Evolutionary conservation across 495 filamentous ascomycete species (phyloP).

Genomic region (Aspergillus coremiiformis): DNA sequence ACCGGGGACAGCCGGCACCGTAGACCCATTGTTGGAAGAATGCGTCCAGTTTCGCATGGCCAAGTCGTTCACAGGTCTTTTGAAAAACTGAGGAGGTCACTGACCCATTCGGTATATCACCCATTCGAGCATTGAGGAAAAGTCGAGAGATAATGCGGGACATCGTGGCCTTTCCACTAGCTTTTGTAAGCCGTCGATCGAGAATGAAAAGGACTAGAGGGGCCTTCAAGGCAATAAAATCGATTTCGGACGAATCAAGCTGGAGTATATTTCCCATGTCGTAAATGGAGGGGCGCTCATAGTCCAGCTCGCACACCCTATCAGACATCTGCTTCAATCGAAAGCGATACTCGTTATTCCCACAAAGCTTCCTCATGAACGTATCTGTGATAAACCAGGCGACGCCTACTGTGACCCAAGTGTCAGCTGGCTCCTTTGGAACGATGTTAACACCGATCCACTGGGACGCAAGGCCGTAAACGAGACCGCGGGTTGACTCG

Average conservation of each 20-base stretch:
- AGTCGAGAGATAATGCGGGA: constrained; percentile 76
- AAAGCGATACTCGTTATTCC: constrained; percentile 89
- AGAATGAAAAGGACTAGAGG: constrained; percentile 89
- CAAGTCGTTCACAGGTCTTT: constrained; percentile 74
- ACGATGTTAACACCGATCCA: constrained; percentile 90
- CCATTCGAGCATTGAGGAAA: constrained; percentile 73
- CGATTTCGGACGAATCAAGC: constrained; percentile 72
- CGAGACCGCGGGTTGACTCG: constrained; percentile 64
- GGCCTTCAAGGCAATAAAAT: constrained; percentile 89
- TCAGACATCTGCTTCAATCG: constrained; percentile 84
- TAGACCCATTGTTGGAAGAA: constrained; percentile 94
- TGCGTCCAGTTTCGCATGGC: constrained; percentile 71
- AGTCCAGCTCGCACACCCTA: constrained; percentile 70
- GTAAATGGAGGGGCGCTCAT: constrained; percentile 72
- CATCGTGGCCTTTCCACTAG: constrained; percentile 73
- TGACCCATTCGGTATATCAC: constrained; percentile 61
- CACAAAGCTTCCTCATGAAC: constrained; percentile 81
- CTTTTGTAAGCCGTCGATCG: constrained; percentile 81
- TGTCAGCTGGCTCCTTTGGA: constrained; percentile 69
- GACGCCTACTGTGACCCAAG: constrained; percentile 86
- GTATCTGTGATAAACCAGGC: constrained; percentile 89
- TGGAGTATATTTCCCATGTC: constrained; percentile 69
- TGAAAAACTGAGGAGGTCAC: constrained; percentile 70
- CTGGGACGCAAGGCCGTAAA: constrained; percentile 81
- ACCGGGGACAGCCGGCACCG: constrained; percentile 77